phyloP scores from a whole-genome alignment of 2,329 filamentous ascomycete genomes.

The Xylariaceae sp. region DNA sequence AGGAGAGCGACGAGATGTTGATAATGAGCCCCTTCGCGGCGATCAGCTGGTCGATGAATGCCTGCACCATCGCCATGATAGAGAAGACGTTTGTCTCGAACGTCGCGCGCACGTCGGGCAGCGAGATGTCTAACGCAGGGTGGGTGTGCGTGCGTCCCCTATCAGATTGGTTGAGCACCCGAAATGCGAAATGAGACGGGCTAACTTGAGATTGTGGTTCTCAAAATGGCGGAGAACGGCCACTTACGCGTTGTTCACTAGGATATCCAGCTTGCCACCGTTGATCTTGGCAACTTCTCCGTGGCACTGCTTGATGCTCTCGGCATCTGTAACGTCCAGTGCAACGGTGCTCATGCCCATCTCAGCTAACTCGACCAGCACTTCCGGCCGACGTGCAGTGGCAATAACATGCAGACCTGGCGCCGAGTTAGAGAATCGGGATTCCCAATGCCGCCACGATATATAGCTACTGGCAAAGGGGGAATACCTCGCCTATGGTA shows the following conservation, averaged over 20 bases:
- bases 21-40: constrained; percentile 57
- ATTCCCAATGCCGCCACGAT: neutral
- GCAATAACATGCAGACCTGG: constrained; percentile 61
- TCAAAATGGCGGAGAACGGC: too few species aligned
- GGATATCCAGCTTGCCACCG: constrained; percentile 60
- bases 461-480: neutral
- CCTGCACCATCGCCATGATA: constrained; percentile 60
- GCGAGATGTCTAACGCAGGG: constrained; percentile 57
- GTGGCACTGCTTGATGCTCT: constrained; percentile 57
- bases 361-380: constrained; percentile 52
- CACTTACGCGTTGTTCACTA: constrained; percentile 64
- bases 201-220: too few species aligned
- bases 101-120: constrained; percentile 58
- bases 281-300: constrained; percentile 54
- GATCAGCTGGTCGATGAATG: constrained; percentile 57
- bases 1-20: constrained; percentile 60
- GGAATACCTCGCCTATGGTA: constrained; percentile 56
- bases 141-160: constrained; percentile 59
- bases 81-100: constrained; percentile 65
- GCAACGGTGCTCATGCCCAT: constrained; percentile 56
- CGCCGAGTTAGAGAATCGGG: neutral
- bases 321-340: constrained; percentile 59
- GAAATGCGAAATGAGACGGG: too few species aligned
- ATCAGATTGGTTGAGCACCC: constrained; percentile 16
- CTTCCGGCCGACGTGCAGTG: constrained; percentile 57